These are phyloP conservation scores for Heterobasidion parviporum DNA, from an alignment of 1,284 basidiomycete genomes.

Conservation along the genomic window DNA sequence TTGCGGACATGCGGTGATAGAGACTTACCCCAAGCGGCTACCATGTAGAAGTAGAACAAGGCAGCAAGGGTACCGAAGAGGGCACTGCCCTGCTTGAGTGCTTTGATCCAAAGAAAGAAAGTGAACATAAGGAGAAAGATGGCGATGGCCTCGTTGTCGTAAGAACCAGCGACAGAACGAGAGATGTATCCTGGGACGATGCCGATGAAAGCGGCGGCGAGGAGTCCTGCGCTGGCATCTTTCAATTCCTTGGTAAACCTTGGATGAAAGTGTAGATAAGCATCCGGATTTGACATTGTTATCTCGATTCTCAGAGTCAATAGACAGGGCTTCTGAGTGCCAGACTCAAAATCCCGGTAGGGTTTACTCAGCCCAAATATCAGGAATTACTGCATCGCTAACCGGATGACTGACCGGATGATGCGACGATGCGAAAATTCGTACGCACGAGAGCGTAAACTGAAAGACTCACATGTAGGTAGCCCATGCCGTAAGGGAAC, in stretches of 20 bases:
- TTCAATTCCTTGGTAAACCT: conserved; percentile 96
- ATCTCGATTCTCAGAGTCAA: no score
- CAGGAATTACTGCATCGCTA: no score
- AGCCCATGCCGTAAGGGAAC: conserved; percentile 94
- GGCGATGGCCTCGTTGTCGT: conserved; percentile 99
- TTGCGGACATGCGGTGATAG: neutral
- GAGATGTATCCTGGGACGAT: conserved; percentile 99
- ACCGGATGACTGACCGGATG: no score
- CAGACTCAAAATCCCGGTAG: no score
- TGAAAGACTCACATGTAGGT: conserved; percentile 74
- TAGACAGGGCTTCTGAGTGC: no score
- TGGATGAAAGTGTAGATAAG: neutral
- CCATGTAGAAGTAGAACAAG: conserved; percentile 99
- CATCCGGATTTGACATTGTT: neutral
- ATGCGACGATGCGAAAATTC: neutral
- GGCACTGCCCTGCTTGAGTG: conserved; percentile 89
- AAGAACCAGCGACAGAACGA: conserved; percentile 96
- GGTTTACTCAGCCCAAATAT: no score
- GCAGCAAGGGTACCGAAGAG: conserved; percentile 88
- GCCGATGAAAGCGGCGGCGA: conserved; percentile 98
- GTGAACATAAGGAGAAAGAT: conserved; percentile 99
- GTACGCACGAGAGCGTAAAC: conserved; percentile 1
- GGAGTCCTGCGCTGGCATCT: conserved; percentile 86
- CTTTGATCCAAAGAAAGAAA: conserved; percentile 97
- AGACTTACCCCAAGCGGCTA: conserved; percentile 91